phyloP scores from a whole-genome alignment of 805 yeast species.

The Clavispora fructus region DNA sequence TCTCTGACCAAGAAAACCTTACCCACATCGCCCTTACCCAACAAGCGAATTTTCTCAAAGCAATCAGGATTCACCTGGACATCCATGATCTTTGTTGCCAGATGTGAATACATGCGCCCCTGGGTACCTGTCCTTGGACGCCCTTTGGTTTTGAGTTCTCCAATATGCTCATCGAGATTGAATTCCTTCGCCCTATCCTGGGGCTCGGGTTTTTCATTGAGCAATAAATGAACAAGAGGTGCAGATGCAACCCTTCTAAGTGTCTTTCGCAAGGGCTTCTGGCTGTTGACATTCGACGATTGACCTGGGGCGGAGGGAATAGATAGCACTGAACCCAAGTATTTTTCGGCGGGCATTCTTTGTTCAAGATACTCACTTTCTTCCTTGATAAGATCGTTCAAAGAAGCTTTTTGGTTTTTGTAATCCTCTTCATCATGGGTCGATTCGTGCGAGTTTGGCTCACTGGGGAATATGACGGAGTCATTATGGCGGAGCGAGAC shows the following conservation, averaged over 20 bases:
- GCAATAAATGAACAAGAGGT: slow-evolving; percentile 50
- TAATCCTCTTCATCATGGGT: background rate
- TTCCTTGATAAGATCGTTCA: background rate
- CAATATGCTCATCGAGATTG: slow-evolving; percentile 38
- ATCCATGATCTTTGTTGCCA: slow-evolving; percentile 66
- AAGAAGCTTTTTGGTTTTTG: background rate
- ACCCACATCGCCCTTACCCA: slow-evolving; percentile 98
- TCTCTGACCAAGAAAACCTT: slow-evolving; percentile 90
- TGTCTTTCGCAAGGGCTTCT: slow-evolving; percentile 31
- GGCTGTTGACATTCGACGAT: background rate
- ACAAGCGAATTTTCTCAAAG: slow-evolving; percentile 81
- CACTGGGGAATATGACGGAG: slow-evolving; percentile 19
- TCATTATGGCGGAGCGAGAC: slow-evolving; percentile 38
- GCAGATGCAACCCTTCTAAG: slow-evolving; percentile 81
- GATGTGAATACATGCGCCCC: slow-evolving; percentile 63
- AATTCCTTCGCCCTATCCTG: slow-evolving; percentile 33
- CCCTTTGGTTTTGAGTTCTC: slow-evolving; percentile 32
- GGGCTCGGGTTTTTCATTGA: slow-evolving; percentile 18
- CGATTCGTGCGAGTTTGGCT: background rate
- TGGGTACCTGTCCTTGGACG: slow-evolving; percentile 38
- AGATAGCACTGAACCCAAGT: background rate
- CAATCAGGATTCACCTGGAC: slow-evolving; percentile 82
- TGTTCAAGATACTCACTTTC: background rate
- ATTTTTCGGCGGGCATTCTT: background rate
- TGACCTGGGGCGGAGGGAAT: background rate